phyloP scores from a whole-genome alignment of 2,329 filamentous ascomycete genomes.

The Ceratocystis colombiana region DNA sequence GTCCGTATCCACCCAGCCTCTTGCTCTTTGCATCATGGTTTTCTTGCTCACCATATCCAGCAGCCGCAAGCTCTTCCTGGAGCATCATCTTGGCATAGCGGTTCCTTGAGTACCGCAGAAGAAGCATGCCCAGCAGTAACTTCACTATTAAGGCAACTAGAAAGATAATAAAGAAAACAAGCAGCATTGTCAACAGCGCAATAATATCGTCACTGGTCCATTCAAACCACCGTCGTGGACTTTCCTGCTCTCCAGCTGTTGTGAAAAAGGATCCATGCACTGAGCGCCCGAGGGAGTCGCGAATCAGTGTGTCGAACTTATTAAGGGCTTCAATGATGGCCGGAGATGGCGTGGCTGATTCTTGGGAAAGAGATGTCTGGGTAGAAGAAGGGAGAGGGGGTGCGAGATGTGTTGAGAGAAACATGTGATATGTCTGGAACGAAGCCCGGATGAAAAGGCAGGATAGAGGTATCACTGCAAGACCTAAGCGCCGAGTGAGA shows the following conservation, averaged over 20 bases:
- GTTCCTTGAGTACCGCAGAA: constrained; percentile 68
- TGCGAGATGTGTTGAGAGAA: constrained; percentile 76
- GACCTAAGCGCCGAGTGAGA: constrained; percentile 74
- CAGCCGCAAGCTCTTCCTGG: constrained; percentile 46
- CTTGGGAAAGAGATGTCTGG: constrained; percentile 55
- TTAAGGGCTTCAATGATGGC: constrained; percentile 68
- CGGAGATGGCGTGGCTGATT: constrained; percentile 56
- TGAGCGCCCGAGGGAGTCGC: constrained; percentile 64
- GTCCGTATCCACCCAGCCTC: constrained; percentile 69
- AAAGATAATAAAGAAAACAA: constrained; percentile 77
- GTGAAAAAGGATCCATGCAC: constrained; percentile 47
- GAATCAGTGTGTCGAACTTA: constrained; percentile 65
- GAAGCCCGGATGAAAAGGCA: constrained; percentile 93
- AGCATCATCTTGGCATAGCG: constrained; percentile 74
- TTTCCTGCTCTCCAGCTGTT: constrained; percentile 28
- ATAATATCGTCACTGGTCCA: constrained; percentile 65
- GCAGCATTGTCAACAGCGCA: constrained; percentile 67
- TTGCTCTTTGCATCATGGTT: constrained; percentile 59
- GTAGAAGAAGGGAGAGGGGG: constrained; percentile 57
- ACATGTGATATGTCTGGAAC: constrained; percentile 97
- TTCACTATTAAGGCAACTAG: constrained; percentile 76
- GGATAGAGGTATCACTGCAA: constrained; percentile 84
- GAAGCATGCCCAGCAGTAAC: constrained; percentile 75
- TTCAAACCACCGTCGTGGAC: constrained; percentile 39
- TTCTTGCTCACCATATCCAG: constrained; percentile 36